Evolutionary conservation across 139 green algal species (phyloP).

Genomic region (Asterochloris erici): DNA sequence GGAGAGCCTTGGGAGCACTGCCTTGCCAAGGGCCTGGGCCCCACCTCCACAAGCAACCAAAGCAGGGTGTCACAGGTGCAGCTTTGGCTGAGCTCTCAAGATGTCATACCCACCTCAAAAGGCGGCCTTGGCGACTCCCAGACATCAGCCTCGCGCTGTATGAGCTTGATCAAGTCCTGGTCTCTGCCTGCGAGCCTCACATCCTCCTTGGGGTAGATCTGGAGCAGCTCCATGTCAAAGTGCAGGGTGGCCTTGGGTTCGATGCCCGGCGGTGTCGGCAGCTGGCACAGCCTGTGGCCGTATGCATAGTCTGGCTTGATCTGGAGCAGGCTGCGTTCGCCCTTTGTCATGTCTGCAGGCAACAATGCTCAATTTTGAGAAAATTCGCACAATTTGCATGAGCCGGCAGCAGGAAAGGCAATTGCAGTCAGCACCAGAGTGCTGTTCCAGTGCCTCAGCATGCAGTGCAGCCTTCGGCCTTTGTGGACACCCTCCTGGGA

Average conservation of each 20-base stretch:
- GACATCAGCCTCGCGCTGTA: conserved; percentile 39
- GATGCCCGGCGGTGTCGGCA: conserved; percentile 43
- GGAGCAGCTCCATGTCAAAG: conserved; percentile 62
- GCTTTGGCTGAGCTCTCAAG: not conserved
- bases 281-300: conserved; percentile 52
- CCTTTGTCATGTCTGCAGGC: conserved; percentile 46
- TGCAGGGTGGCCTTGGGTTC: conserved; percentile 29
- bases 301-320: conserved; percentile 69
- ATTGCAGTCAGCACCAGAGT: too few relatives aligned
- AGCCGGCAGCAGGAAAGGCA: too few relatives aligned
- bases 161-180: conserved; percentile 46
- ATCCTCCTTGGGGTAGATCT: conserved; percentile 33
- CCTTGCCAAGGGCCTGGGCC: too few relatives aligned
- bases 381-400: too few relatives aligned
- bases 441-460: too few relatives aligned
- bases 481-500: too few relatives aligned
- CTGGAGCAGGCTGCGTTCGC: conserved; percentile 46
- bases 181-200: conserved; percentile 14
- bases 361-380: too few relatives aligned
- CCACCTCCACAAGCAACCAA: too few relatives aligned
- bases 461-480: too few relatives aligned
- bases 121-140: conserved; percentile 76
- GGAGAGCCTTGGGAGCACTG: too few relatives aligned
- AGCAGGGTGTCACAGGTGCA: not conserved
- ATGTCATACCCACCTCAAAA: conserved; percentile 56